These are phyloP conservation scores for Microbotryum silenes-acaulis DNA, from an alignment of 1,284 basidiomycete species.

Conservation along the genomic window DNA sequence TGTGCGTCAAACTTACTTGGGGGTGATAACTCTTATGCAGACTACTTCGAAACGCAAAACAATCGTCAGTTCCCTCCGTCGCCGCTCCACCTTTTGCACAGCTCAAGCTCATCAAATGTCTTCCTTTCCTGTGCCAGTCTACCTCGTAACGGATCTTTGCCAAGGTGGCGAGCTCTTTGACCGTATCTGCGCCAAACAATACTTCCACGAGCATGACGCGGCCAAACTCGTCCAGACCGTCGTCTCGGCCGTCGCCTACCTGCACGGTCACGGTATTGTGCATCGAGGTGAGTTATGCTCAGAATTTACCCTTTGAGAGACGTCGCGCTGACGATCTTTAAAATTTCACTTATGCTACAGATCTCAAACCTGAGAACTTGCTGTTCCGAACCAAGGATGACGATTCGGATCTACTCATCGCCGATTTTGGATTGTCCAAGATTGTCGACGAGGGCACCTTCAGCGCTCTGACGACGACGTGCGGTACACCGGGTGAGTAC, in stretches of 20 bases:
- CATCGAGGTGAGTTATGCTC: conserved; percentile 60
- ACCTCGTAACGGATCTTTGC: conserved; percentile 89
- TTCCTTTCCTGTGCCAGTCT: conserved; percentile 23
- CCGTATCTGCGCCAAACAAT: conserved; percentile 90
- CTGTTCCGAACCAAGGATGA: conserved; percentile 85
- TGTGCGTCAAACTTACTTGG: too few relatives aligned
- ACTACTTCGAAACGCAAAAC: conserved; percentile 22
- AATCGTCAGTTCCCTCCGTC: conserved; percentile 11
- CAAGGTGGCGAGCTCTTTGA: conserved; percentile 97
- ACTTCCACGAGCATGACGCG: conserved; percentile 57
- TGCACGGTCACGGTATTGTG: conserved; percentile 90
- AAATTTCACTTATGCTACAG: conserved; percentile 41
- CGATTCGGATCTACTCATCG: conserved; percentile 90
- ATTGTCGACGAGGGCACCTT: conserved; percentile 81
- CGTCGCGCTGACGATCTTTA: not conserved
- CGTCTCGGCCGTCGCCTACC: conserved; percentile 77
- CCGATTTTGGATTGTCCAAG: conserved; percentile 78
- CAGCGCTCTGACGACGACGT: conserved; percentile 83
- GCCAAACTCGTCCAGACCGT: conserved; percentile 82
- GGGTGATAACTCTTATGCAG: too few relatives aligned
- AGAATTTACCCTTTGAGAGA: too few relatives aligned
- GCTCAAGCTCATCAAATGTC: not conserved
- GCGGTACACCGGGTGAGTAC: conserved; percentile 70
- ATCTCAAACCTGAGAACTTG: conserved; percentile 95
- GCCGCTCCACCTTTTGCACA: not conserved